Conservation (phyloP, 2,329 filamentous ascomycete species). For the Colletotrichum acutatum region DNA sequence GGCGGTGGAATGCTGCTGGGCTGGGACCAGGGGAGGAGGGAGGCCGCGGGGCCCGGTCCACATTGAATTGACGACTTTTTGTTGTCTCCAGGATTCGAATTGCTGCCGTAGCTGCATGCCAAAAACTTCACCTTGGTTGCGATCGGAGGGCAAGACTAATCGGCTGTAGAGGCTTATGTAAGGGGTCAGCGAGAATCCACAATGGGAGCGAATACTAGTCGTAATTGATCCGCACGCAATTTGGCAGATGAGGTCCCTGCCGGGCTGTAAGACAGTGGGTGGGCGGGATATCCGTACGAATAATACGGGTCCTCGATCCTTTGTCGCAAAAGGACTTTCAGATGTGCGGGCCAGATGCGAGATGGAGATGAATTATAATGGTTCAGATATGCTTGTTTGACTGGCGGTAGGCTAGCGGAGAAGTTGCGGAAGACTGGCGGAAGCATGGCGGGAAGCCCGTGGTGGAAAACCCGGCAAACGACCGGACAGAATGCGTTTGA, state of each 20-base stretch:
- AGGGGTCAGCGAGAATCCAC: background rate
- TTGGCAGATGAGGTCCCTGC: constrained; percentile 5
- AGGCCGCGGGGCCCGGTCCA: background rate
- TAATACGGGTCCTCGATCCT: background rate
- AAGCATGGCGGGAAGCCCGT: background rate
- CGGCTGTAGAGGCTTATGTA: constrained; percentile 4
- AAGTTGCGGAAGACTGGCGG: background rate
- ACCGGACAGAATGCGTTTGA: background rate
- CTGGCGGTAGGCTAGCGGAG: background rate
- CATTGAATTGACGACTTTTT: background rate
- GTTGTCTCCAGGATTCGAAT: background rate
- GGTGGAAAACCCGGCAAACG: background rate
- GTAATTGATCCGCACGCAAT: constrained; percentile 5
- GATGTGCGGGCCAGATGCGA: constrained; percentile 8
- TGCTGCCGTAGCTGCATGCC: background rate
- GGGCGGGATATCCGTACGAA: background rate
- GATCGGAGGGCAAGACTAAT: background rate
- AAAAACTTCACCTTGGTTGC: background rate
- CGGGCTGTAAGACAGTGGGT: background rate
- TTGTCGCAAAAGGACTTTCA: background rate
- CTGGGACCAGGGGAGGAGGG: background rate
- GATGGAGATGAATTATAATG: background rate
- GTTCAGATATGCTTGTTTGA: constrained; percentile 23
- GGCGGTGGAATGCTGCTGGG: constrained; percentile 5
- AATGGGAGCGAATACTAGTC: background rate